Evolutionary conservation across 169 alveolate species (phyloP), one percentile per base, ranked within the genome.

Genomic region (Fabrea salina): DNA sequence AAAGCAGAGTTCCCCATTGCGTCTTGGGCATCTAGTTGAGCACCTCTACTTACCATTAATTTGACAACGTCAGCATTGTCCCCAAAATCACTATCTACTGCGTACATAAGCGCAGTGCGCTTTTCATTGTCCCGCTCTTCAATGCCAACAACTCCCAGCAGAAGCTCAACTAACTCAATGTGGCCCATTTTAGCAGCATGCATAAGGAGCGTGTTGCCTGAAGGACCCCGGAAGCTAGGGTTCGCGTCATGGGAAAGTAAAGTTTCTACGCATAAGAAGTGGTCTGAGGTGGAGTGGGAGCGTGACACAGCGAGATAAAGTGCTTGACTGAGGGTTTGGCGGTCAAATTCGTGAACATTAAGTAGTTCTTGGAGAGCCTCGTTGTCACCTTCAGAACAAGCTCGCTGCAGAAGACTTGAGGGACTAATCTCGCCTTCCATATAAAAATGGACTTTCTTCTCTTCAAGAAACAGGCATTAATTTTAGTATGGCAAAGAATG

Each of bases 1-100:
- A 81, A 33, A 22, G 86, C 86, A 6, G 86, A 49, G 79, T 81
- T 81, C 39, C 83, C 86, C 50, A 40, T 81, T 25, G 0, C 25
- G 37, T 81, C 82, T 44, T 81, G 74, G 8, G 61, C 43, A 51
- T 72, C 57, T 47, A 81, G 35, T 37, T 74, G 30, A 53, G 82
- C 83, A 40, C 61, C 74, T 16, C 41, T 37, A 1, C 64, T 19
- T 5, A 81, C 25, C 11, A 81, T 75, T 27, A 67, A 35, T 58
- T 79, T 67, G 22, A 61, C 74, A 8, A 61, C 74, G 50, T 61
- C 74, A 13, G 39, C 74, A 3, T 61, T 61, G 74, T 61, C 74
- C 13, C 74, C 74, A 51, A 35, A 61, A 37, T 30, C 44, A 37
- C 74, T 61, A 8, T 61, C 74, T 16, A 27, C 41, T 16, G 49